Percentiles rank a stretch among this genome's conserved stretches.
Evolutionary conservation across 371 early-diverging fungal species (phyloP).

Genomic region (Mortierella sp.): DNA sequence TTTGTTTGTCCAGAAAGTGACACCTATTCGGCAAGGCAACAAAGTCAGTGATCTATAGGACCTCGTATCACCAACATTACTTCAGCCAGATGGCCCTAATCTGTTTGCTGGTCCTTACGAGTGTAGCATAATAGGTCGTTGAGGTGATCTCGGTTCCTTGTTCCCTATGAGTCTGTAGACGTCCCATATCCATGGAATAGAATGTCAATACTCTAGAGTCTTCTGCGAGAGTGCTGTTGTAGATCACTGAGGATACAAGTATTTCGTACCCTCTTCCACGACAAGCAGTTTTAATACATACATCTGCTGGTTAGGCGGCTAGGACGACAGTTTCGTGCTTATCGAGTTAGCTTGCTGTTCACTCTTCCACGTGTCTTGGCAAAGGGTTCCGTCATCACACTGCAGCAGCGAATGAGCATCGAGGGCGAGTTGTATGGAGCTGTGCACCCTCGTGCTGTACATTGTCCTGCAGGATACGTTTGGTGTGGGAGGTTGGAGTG

Average conservation of each 20-base stretch:
- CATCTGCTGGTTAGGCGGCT: constrained; percentile 80
- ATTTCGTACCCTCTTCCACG: constrained; percentile 80
- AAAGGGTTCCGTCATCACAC: constrained; percentile 49
- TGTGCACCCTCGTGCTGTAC: too few species aligned
- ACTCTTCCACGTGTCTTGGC: constrained; percentile 54
- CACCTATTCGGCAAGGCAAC: constrained; percentile 62
- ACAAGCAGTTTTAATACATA: constrained; percentile 84
- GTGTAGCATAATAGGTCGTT: constrained; percentile 89
- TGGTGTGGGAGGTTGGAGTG: too few species aligned
- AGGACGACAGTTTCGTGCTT: constrained; percentile 78
- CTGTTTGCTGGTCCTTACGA: constrained; percentile 77
- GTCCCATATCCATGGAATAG: background rate
- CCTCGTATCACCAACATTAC: too few species aligned
- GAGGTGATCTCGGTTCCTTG: constrained; percentile 74
- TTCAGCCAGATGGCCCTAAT: too few species aligned
- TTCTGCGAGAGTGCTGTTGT: background rate
- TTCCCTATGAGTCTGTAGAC: constrained; percentile 76
- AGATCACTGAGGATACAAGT: background rate
- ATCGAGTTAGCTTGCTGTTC: too few species aligned
- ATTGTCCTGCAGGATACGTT: too few species aligned
- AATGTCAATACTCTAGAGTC: background rate
- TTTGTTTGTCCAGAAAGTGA: constrained; percentile 79
- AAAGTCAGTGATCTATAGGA: too few species aligned
- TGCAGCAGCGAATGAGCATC: constrained; percentile 13
- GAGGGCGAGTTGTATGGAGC: too few species aligned